phyloP scores from a whole-genome alignment of 148 eudicot genomes.

The Rhododendron henanense region DNA sequence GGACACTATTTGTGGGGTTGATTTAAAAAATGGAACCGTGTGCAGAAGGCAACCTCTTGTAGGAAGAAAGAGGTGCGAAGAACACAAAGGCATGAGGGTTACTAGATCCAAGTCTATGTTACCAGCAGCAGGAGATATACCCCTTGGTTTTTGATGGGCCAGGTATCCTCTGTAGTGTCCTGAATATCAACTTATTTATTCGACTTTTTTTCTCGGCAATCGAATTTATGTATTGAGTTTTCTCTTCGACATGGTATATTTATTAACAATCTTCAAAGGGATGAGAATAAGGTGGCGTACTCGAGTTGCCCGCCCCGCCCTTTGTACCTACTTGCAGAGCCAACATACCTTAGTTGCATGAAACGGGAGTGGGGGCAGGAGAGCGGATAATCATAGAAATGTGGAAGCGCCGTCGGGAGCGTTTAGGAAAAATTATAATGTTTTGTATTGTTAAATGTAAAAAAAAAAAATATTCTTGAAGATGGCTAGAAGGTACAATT shows the following conservation, averaged over 20 bases:
- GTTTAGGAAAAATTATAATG: too few relatives aligned
- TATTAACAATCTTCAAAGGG: too few relatives aligned
- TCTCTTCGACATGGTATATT: neutral
- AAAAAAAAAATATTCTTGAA: too few relatives aligned
- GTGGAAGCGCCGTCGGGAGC: too few relatives aligned
- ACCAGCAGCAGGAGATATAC: neutral
- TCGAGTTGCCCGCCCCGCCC: neutral
- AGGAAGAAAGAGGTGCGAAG: slow-evolving; percentile 30
- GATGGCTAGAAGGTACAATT: too few relatives aligned
- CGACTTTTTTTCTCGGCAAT: too few relatives aligned
- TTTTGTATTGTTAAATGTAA: too few relatives aligned
- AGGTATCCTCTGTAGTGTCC: neutral
- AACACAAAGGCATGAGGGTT: slow-evolving; percentile 27
- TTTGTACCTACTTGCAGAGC: too few relatives aligned
- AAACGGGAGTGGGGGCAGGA: too few relatives aligned
- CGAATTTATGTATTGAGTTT: neutral
- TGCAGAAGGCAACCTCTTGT: slow-evolving; percentile 20
- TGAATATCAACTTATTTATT: neutral
- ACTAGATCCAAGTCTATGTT: neutral
- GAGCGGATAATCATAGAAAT: too few relatives aligned
- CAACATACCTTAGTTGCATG: too few relatives aligned
- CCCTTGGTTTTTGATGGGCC: neutral
- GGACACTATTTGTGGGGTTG: slow-evolving; percentile 35
- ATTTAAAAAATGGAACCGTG: slow-evolving; percentile 29
- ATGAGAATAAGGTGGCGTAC: too few relatives aligned